phyloP scores from a whole-genome alignment of 768 basidiomycete genomes.

The Holtermanniella nyarrowii region DNA sequence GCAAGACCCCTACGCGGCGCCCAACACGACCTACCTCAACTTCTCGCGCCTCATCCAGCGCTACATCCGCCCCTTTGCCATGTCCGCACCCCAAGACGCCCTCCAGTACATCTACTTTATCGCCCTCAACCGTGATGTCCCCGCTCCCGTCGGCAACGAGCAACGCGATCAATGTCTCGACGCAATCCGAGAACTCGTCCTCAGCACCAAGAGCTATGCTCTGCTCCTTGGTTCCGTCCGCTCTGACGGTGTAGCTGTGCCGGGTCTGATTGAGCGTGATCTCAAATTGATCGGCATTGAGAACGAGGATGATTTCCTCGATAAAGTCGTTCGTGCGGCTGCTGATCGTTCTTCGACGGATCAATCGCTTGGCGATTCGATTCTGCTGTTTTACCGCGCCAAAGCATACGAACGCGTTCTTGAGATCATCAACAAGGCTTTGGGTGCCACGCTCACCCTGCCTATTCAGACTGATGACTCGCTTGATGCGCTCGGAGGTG shows the following conservation, averaged over 20 bases:
- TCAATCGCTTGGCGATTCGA: constrained; percentile 74
- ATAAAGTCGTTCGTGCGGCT: constrained; percentile 69
- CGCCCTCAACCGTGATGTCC: constrained; percentile 63
- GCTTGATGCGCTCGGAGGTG: constrained; percentile 42
- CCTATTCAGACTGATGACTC: constrained; percentile 23
- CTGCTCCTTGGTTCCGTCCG: constrained; percentile 89
- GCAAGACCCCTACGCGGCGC: constrained; percentile 7
- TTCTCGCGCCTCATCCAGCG: constrained; percentile 80
- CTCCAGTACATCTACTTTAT: constrained; percentile 89
- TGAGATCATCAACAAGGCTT: constrained; percentile 70
- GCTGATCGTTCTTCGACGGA: constrained; percentile 74
- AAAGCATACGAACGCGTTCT: constrained; percentile 83
- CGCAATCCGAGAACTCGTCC: constrained; percentile 43
- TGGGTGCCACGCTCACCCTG: constrained; percentile 62
- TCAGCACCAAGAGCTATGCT: constrained; percentile 55
- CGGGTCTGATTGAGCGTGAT: constrained; percentile 75
- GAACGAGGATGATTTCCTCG: constrained; percentile 60
- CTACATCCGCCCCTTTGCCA: constrained; percentile 83
- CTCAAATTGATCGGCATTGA: constrained; percentile 62
- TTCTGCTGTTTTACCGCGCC: constrained; percentile 91
- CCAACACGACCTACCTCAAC: constrained; percentile 46
- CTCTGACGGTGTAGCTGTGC: constrained; percentile 75
- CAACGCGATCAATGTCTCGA: constrained; percentile 55
- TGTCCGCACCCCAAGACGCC: constrained; percentile 85
- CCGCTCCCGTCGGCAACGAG: constrained; percentile 62